Percentiles rank a stretch among this genome's conserved stretches.
phyloP scores from a whole-genome alignment of 495 filamentous ascomycete genomes.

The Hypomontagnella submonticulosa region DNA sequence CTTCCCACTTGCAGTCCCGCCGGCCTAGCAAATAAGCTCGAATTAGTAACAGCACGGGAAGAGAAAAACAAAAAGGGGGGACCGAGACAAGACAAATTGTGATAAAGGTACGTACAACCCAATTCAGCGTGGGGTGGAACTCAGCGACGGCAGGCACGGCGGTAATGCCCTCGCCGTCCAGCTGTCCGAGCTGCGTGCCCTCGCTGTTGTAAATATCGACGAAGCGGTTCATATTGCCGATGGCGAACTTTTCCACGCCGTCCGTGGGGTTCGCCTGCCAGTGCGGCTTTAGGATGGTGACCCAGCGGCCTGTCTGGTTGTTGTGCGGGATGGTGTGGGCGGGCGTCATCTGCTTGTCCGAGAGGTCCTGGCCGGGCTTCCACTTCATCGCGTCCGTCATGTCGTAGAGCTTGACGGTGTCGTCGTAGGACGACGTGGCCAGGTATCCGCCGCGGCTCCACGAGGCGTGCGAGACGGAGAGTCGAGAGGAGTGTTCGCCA shows the following conservation, averaged over 20 bases:
- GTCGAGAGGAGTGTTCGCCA: constrained; percentile 80
- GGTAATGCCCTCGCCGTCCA: constrained; percentile 88
- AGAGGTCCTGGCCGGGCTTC: constrained; percentile 68
- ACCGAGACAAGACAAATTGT: not conserved
- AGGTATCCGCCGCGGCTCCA: constrained; percentile 85
- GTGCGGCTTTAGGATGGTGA: constrained; percentile 84
- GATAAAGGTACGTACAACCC: constrained; percentile 69
- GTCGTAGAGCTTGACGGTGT: constrained; percentile 91
- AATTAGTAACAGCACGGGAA: constrained; percentile 16
- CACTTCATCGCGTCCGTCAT: constrained; percentile 74
- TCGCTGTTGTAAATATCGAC: constrained; percentile 85
- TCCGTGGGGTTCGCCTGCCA: constrained; percentile 87
- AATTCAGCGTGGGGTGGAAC: constrained; percentile 88
- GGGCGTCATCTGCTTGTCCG: constrained; percentile 73
- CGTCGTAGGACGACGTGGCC: constrained; percentile 93
- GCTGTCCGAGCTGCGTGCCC: constrained; percentile 90
- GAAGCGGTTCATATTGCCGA: constrained; percentile 98
- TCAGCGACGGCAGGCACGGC: constrained; percentile 93
- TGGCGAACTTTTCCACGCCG: constrained; percentile 83
- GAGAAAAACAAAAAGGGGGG: not conserved
- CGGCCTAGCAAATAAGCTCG: constrained; percentile 54
- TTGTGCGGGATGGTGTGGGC: constrained; percentile 80
- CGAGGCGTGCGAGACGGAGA: constrained; percentile 91
- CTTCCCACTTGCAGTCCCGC: constrained; percentile 92
- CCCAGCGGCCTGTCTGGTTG: constrained; percentile 89